Conservation (phyloP, 2,329 filamentous ascomycete genomes). For the Hypoxylon sp. region DNA sequence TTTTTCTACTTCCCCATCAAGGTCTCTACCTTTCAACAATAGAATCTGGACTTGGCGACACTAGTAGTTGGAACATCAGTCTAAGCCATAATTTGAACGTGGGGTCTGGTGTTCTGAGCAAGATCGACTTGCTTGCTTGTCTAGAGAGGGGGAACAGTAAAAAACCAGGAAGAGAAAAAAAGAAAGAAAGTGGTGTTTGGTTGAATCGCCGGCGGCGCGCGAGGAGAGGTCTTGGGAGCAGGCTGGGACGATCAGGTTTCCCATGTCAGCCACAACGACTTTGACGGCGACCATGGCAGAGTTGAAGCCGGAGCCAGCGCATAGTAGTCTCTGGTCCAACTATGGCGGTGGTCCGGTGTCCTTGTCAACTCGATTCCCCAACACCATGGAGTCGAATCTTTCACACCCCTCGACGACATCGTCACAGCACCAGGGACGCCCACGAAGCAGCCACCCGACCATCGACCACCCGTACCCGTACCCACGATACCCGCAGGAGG, state of each 20-base stretch:
- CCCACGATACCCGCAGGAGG: constrained; percentile 66
- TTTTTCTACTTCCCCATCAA: constrained; percentile 41
- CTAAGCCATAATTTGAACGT: constrained; percentile 25
- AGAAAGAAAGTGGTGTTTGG: constrained; percentile 13
- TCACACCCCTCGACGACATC: constrained; percentile 59
- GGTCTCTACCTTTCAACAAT: constrained; percentile 37
- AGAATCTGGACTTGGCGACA: constrained; percentile 35
- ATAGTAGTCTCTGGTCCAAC: constrained; percentile 69
- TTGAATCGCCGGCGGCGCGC: constrained; percentile 38
- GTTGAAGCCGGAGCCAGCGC: constrained; percentile 69
- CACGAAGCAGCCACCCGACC: constrained; percentile 61
- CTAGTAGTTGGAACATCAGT: constrained; percentile 34
- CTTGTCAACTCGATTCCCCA: constrained; percentile 64
- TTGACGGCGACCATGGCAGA: constrained; percentile 73
- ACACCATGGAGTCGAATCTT: constrained; percentile 63
- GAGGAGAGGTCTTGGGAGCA: constrained; percentile 39
- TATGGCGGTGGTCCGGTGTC: constrained; percentile 65
- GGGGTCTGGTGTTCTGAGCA: constrained; percentile 38
- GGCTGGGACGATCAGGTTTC: constrained; percentile 58
- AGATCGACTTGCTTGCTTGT: constrained; percentile 20
- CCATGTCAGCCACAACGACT: constrained; percentile 71
- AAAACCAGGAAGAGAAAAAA: constrained; percentile 16
- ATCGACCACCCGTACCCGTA: constrained; percentile 67
- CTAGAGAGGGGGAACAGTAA: constrained; percentile 30
- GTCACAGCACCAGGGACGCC: constrained; percentile 61